Conservation (phyloP, 164 flowering plant species). For the Taxillus chinensis region DNA sequence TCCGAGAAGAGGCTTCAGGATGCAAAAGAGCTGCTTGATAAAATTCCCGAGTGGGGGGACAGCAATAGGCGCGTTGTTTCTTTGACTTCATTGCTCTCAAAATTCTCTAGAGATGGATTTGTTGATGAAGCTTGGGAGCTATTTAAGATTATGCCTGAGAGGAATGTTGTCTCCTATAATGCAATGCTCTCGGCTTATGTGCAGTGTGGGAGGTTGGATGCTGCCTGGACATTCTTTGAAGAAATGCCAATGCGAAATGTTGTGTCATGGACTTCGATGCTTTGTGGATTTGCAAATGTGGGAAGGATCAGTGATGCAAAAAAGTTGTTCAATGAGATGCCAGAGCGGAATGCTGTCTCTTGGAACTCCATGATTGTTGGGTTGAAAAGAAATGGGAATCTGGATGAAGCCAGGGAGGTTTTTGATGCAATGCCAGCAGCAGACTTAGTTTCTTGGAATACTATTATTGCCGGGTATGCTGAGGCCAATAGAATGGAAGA, state of each 20-base stretch:
- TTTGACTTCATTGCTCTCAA: slow-evolving; percentile 58
- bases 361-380: slow-evolving; percentile 53
- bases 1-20: slow-evolving; percentile 15
- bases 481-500: slow-evolving; percentile 35
- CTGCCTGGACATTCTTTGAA: slow-evolving; percentile 30
- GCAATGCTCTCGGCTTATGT: slow-evolving; percentile 37
- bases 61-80: slow-evolving; percentile 40
- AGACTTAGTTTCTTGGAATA: slow-evolving; percentile 65
- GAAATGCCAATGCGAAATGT: slow-evolving; percentile 33
- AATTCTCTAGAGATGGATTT: slow-evolving; percentile 46
- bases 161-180: slow-evolving; percentile 48
- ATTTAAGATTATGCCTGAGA: slow-evolving; percentile 42
- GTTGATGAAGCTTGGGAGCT: slow-evolving; percentile 29
- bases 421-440: slow-evolving; percentile 49
- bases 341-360: slow-evolving; percentile 37
- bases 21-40: slow-evolving; percentile 43
- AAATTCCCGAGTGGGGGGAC: slow-evolving; percentile 17
- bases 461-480: slow-evolving; percentile 59
- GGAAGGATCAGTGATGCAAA: slow-evolving; percentile 24
- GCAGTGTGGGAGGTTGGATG: slow-evolving; percentile 27
- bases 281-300: slow-evolving; percentile 49
- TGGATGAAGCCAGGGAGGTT: slow-evolving; percentile 41
- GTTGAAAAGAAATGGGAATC: slow-evolving; percentile 44
- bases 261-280: slow-evolving; percentile 58
- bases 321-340: slow-evolving; percentile 39